These are phyloP conservation scores for Blastocystis sp. DNA, from an alignment of 352 stramenopile genomes.

Conservation along the genomic window DNA sequence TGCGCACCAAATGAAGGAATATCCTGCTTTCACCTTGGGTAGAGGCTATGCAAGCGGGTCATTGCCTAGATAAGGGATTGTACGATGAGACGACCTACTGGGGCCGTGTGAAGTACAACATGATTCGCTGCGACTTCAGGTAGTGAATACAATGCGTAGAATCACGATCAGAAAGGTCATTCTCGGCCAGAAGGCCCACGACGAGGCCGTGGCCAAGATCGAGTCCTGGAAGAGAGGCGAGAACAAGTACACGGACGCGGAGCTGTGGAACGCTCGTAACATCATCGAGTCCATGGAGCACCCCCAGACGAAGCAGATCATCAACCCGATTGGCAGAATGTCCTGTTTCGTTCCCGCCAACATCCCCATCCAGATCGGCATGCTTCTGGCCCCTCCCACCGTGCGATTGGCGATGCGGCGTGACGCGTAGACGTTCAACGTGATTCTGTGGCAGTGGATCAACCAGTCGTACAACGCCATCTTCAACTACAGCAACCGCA, in stretches of 20 bases:
- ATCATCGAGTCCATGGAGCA: constrained; percentile 74
- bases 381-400: constrained; percentile 62
- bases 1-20: constrained; percentile 35
- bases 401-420: background rate
- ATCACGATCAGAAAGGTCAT: constrained; percentile 32
- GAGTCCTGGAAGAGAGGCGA: constrained; percentile 43
- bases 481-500: too few relatives aligned
- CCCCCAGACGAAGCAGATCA: constrained; percentile 83
- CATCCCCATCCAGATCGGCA: constrained; percentile 79
- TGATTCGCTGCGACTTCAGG: constrained; percentile 62
- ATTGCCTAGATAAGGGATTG: constrained; percentile 40
- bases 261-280: constrained; percentile 64
- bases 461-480: too few relatives aligned
- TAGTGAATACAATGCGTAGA: background rate
- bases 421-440: constrained; percentile 69
- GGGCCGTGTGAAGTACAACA: constrained; percentile 70
- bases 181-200: constrained; percentile 8
- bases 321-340: constrained; percentile 82
- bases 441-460: constrained; percentile 83
- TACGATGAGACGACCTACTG: constrained; percentile 69
- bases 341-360: constrained; percentile 82
- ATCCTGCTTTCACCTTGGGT: constrained; percentile 41
- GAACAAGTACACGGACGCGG: constrained; percentile 34
- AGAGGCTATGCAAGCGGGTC: background rate
- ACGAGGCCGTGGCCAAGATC: constrained; percentile 61